phyloP scores from a whole-genome alignment of 2,329 filamentous ascomycete species.

The Botrytis aclada region DNA sequence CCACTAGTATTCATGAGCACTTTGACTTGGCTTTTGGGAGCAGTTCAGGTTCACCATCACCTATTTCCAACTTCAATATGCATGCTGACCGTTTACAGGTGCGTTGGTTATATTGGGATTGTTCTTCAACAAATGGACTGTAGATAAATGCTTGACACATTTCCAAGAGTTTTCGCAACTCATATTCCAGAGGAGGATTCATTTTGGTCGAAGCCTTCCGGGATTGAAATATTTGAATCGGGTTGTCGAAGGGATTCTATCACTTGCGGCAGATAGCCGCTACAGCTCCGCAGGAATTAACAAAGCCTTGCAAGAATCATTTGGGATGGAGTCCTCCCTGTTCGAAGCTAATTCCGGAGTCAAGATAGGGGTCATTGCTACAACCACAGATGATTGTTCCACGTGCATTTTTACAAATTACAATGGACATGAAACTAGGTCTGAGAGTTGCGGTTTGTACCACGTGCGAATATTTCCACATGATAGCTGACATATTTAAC shows the following conservation, averaged over 20 bases:
- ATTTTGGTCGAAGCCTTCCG: background rate
- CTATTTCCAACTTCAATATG: background rate
- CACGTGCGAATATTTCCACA: background rate
- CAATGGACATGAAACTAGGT: background rate
- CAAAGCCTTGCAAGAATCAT: background rate
- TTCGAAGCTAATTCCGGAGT: background rate
- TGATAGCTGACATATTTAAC: background rate
- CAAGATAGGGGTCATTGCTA: background rate
- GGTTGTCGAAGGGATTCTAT: background rate
- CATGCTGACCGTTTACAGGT: background rate
- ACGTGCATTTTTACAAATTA: background rate
- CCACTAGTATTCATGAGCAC: slow-evolving; percentile 20
- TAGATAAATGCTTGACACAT: slow-evolving; percentile 18
- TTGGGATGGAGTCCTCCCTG: background rate
- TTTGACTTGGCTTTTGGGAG: slow-evolving; percentile 23
- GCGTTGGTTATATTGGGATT: slow-evolving; percentile 18
- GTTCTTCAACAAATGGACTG: slow-evolving; percentile 20
- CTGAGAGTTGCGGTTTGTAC: background rate
- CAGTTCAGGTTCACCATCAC: slow-evolving; percentile 19
- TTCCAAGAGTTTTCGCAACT: slow-evolving; percentile 16
- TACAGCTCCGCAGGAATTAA: background rate
- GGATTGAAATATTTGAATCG: background rate
- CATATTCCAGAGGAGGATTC: slow-evolving; percentile 12
- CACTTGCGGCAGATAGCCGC: background rate
- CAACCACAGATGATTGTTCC: background rate